Conservation (phyloP, 345 rosid genomes). For the Eucalyptus curtisii region DNA sequence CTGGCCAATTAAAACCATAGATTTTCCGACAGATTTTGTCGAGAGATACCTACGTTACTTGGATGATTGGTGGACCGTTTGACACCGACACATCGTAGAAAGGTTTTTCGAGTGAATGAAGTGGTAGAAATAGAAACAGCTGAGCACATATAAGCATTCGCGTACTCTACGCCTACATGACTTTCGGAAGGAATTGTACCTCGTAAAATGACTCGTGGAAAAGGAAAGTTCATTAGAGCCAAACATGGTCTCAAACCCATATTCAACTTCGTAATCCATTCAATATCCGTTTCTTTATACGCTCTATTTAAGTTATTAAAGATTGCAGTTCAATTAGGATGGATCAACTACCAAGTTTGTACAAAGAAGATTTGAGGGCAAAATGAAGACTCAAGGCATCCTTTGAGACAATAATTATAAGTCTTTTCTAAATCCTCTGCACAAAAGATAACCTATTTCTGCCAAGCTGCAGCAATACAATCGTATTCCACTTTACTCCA, state of each 20-base stretch:
- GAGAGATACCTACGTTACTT: neutral
- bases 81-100: neutral
- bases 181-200: neutral
- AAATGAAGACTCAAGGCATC: neutral
- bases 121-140: rapidly evolving
- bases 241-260: no score
- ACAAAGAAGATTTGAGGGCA: neutral
- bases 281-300: neutral
- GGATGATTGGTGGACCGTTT: neutral
- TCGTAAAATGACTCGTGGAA: neutral
- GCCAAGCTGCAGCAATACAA: neutral
- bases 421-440: neutral
- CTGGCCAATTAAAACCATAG: neutral
- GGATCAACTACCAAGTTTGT: neutral
- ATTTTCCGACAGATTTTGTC: neutral
- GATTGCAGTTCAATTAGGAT: neutral
- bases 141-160: neutral
- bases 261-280: neutral
- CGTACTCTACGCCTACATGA: neutral
- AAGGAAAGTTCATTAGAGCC: neutral
- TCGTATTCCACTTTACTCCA: neutral
- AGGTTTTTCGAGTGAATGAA: no score
- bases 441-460: neutral
- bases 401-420: neutral
- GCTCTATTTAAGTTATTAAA: neutral